Evolutionary conservation across 108 stramenopile genomes (phyloP).

Genomic region (Nitzschia sp.): DNA sequence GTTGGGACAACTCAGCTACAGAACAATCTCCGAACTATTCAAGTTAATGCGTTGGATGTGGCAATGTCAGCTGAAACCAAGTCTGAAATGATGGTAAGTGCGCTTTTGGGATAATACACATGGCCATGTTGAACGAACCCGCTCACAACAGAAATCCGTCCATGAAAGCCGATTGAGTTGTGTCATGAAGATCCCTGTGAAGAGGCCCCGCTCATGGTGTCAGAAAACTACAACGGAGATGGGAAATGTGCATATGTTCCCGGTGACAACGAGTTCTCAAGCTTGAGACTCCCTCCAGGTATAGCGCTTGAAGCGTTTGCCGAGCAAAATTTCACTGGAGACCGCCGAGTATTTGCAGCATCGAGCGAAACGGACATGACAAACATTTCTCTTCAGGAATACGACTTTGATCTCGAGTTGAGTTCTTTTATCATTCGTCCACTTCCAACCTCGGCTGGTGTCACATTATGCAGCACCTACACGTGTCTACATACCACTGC

Average conservation of each 20-base stretch:
- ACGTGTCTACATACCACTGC: neutral
- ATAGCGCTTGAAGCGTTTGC: slow-evolving; percentile 7
- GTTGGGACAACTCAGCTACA: neutral
- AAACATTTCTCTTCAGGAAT: neutral
- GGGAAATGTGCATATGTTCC: neutral
- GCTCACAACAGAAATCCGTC: too few species aligned
- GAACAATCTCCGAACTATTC: slow-evolving; percentile 7
- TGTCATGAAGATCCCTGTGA: slow-evolving; percentile 15
- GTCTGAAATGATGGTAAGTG: neutral
- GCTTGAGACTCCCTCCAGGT: neutral
- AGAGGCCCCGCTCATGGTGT: slow-evolving; percentile 12
- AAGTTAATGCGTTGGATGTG: neutral
- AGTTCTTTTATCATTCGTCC: slow-evolving; percentile 4
- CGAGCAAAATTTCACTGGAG: neutral
- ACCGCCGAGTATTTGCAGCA: neutral
- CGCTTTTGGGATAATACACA: too few species aligned
- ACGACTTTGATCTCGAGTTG: neutral
- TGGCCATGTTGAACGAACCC: too few species aligned
- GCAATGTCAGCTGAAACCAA: neutral
- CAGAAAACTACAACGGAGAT: slow-evolving; percentile 14
- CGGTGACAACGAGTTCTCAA: neutral
- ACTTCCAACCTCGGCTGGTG: neutral
- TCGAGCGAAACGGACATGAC: neutral
- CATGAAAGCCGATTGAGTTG: neutral
- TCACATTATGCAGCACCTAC: slow-evolving; percentile 3